phyloP scores from a whole-genome alignment of 352 stramenopile genomes.

The Globisporangium apiculatum region DNA sequence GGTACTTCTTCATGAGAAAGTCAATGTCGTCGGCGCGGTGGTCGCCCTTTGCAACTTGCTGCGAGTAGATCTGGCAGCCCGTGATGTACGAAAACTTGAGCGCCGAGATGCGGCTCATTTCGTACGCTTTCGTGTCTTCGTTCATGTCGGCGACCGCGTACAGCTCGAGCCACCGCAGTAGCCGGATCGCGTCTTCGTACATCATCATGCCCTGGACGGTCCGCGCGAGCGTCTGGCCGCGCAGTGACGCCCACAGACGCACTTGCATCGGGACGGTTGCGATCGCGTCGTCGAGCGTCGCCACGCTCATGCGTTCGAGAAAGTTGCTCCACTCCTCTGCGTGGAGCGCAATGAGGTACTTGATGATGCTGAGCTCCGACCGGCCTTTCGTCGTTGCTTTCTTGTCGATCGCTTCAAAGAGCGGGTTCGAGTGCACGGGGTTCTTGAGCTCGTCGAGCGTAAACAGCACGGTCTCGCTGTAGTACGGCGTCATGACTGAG shows the following conservation, averaged over 20 bases:
- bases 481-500: slow-evolving; percentile 86
- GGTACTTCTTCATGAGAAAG: slow-evolving; percentile 84
- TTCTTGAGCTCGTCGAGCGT: slow-evolving; percentile 84
- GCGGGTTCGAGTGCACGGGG: slow-evolving; percentile 69
- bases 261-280: slow-evolving; percentile 60
- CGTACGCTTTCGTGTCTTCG: slow-evolving; percentile 58
- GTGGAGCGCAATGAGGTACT: slow-evolving; percentile 85
- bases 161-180: slow-evolving; percentile 80
- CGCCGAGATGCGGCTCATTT: slow-evolving; percentile 81
- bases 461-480: slow-evolving; percentile 83
- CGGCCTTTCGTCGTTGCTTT: slow-evolving; percentile 67
- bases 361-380: slow-evolving; percentile 79
- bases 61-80: slow-evolving; percentile 82
- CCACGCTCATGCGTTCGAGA: slow-evolving; percentile 69
- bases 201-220: slow-evolving; percentile 88
- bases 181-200: slow-evolving; percentile 83
- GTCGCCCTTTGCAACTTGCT: slow-evolving; percentile 69
- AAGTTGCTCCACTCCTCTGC: slow-evolving; percentile 88
- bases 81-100: slow-evolving; percentile 89
- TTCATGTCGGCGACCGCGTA: slow-evolving; percentile 54
- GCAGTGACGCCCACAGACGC: slow-evolving; percentile 78
- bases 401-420: slow-evolving; percentile 72
- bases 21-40: slow-evolving; percentile 86
- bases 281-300: slow-evolving; percentile 64
- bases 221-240: slow-evolving; percentile 79